Evolutionary conservation across 1,139 yeast species (phyloP).

Genomic region (Sugiyamaella castrensis): DNA sequence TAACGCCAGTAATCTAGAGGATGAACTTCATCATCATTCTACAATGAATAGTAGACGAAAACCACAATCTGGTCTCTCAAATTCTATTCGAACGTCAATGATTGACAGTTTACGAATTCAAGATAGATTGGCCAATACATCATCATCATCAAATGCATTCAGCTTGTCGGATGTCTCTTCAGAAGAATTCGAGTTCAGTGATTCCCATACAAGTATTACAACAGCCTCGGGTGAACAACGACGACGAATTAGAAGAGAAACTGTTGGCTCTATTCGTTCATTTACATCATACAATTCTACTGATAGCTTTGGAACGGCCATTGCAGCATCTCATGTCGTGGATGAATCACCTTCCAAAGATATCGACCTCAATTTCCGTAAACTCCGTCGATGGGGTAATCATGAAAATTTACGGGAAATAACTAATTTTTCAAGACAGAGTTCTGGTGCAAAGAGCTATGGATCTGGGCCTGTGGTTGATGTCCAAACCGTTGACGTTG

Average conservation of each 20-base stretch:
- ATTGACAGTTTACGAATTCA: constrained; percentile 24
- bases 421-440: constrained; percentile 14
- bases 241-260: background rate
- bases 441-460: no score
- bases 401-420: constrained; percentile 19
- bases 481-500: no score
- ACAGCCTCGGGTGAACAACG: constrained; percentile 5
- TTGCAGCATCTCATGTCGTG: constrained; percentile 11
- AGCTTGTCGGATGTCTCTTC: constrained; percentile 15
- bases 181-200: constrained; percentile 30
- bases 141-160: constrained; percentile 2
- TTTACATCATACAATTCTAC: constrained; percentile 30
- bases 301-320: constrained; percentile 9
- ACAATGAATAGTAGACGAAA: background rate
- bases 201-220: constrained; percentile 14
- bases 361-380: constrained; percentile 3
- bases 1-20: no score
- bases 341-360: constrained; percentile 15
- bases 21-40: background rate
- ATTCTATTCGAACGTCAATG: constrained; percentile 17
- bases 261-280: constrained; percentile 14
- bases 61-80: background rate
- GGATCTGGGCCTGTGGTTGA: no score
- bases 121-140: constrained; percentile 21
- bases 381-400: constrained; percentile 17